These are phyloP conservation scores for Pseudocercospora musae DNA, from an alignment of 2,329 filamentous ascomycete genomes.

Conservation along the genomic window DNA sequence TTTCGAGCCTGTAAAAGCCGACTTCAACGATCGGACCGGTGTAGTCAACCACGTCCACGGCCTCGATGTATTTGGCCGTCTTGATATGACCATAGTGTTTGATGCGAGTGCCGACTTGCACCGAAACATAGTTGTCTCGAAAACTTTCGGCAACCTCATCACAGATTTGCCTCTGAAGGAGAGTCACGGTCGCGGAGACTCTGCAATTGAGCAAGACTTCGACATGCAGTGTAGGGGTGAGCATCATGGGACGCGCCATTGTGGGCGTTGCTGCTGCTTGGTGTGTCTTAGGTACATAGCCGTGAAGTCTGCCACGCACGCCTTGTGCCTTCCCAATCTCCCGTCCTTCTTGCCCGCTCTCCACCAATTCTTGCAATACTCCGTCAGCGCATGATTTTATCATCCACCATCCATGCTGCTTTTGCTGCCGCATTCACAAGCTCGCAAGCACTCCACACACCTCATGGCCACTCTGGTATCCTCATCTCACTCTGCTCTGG, in stretches of 20 bases:
- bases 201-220: conserved; percentile 38
- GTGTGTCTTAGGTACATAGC: too few relatives aligned
- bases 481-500: conserved; percentile 6
- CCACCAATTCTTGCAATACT: background rate
- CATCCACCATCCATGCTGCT: background rate
- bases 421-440: background rate
- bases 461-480: conserved; percentile 30
- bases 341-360: background rate
- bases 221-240: conserved; percentile 39
- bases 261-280: background rate
- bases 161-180: background rate
- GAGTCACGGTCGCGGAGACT: background rate
- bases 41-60: conserved; percentile 41
- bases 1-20: conserved; percentile 30
- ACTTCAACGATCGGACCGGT: conserved; percentile 28
- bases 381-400: background rate
- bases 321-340: background rate
- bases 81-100: conserved; percentile 13
- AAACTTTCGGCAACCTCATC: background rate
- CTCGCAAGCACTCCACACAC: conserved; percentile 24
- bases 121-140: background rate
- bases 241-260: conserved; percentile 17
- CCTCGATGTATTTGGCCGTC: conserved; percentile 33
- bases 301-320: conserved; percentile 35
- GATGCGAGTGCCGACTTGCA: background rate